Base-by-base conservation (phyloP, 2,329 filamentous ascomycete species). In the Phyllosticta paracitricarpa region DNA sequence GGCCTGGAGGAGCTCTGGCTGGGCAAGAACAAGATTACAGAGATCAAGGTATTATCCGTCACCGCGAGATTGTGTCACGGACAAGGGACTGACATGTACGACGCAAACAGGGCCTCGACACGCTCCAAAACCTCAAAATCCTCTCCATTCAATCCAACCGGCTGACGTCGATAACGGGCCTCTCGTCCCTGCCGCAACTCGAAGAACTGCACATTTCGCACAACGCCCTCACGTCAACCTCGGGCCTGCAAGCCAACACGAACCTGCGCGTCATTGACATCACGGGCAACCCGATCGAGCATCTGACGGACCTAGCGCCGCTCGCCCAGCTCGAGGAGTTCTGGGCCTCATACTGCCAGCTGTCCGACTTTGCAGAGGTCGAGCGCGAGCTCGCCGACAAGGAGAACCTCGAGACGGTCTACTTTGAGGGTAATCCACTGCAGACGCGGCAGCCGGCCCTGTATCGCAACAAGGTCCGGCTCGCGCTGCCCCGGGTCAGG, bases 171-270 rank as follows among this genome's bases (percentile, higher is more conserved):
- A 83, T 99, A 17, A 80, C 84, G 10, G 91, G 91, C 2, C 83
- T 99, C 19, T 82, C 83, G n/a, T 79, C 84, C 9, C 84, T 93
- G 1, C 81, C 84, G 4, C 84, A 85, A 57, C 85, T 99, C 0
- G 90, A 97, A 75, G 94, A 99, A 75, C 82, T 99, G 12, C 97
- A 99, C 76, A 88, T 97, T 66, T 95, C 91, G 4, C 91, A 99
- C 79, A 99, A 99, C 73, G 84, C 88, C n/a, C 81, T 99, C 55
- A 86, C 86, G 19, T 84, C 85, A 1, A 81, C 97, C 10, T 82
- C 84, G 2, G 91, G 91, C 0, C 80, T 97, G 2, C 67, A 70
- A 12, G 59, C 65, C 59, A 74, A 71, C 63, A 68, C 64, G 25
- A 70, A 70, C 56, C 82, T 99, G 51, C 85, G 84, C 35, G 85